Conservation (phyloP, 1,284 basidiomycete genomes). For the Anthracocystis walkeri region DNA sequence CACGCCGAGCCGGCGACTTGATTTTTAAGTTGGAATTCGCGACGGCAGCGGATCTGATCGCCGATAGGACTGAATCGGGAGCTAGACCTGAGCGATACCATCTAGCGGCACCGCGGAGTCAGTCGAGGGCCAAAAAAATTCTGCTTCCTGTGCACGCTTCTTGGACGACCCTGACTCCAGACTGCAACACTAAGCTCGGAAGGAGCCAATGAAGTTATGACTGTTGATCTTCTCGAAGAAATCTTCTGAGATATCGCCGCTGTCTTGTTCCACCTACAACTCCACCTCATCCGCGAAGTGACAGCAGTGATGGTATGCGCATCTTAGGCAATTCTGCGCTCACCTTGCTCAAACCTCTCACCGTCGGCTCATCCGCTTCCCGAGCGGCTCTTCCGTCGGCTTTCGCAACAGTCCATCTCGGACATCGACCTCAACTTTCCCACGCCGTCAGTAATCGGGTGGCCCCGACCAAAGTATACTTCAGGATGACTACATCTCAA, state of each 20-base stretch:
- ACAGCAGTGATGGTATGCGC: slow-evolving; percentile 29
- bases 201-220: too few species aligned
- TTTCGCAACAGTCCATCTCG: background rate
- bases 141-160: too few species aligned
- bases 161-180: too few species aligned
- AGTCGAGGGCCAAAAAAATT: slow-evolving; percentile 7
- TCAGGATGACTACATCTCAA: slow-evolving; percentile 22
- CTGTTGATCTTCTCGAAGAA: too few species aligned
- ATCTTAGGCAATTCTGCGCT: background rate
- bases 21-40: too few species aligned
- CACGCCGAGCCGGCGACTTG: too few species aligned
- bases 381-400: slow-evolving; percentile 16
- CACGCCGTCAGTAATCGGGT: background rate
- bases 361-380: slow-evolving; percentile 6
- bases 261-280: background rate
- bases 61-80: too few species aligned
- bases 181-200: too few species aligned
- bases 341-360: background rate
- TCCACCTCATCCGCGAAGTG: background rate
- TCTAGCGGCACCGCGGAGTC: too few species aligned
- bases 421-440: background rate
- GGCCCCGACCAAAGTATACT: slow-evolving; percentile 2
- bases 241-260: background rate
- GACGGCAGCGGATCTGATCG: too few species aligned
- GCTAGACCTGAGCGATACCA: too few species aligned